Evolutionary conservation across 2,329 filamentous ascomycete genomes (phyloP).

Genomic region (Didymella lethalis): DNA sequence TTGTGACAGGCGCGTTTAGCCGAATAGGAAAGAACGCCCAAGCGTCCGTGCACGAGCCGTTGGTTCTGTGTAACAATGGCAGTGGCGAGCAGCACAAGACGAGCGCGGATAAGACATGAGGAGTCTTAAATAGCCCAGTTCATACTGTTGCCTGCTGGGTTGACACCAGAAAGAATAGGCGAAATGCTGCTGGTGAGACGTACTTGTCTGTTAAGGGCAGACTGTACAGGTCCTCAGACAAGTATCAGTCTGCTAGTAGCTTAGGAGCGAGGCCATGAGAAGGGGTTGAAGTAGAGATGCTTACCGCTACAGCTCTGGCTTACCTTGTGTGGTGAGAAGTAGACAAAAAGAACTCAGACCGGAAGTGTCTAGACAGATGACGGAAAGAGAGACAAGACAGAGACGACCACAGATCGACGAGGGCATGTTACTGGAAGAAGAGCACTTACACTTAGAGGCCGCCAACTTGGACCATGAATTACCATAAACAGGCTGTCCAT

Average conservation of each 20-base stretch:
- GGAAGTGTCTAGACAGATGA: background rate
- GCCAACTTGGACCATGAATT: too few species aligned
- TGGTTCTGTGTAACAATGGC: conserved; percentile 25
- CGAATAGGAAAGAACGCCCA: conserved; percentile 36
- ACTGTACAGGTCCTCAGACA: background rate
- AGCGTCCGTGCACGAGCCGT: conserved; percentile 31
- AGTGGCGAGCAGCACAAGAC: conserved; percentile 5
- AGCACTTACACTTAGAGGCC: background rate
- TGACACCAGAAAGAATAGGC: background rate
- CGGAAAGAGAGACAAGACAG: background rate
- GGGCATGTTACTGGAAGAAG: background rate
- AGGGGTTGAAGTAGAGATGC: background rate
- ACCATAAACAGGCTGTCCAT: background rate
- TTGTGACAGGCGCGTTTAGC: conserved; percentile 42
- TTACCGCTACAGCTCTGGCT: background rate
- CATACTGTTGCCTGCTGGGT: conserved; percentile 5
- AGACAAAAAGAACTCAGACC: background rate
- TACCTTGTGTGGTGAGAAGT: background rate
- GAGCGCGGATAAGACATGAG: conserved; percentile 4
- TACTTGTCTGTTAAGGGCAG: background rate
- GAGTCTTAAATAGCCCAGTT: background rate
- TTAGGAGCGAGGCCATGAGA: too few species aligned
- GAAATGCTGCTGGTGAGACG: background rate
- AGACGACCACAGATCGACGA: background rate
- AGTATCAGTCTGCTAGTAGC: background rate